Base-by-base conservation (phyloP, 164 flowering plant genomes). In the Paratinospora sagittata region DNA sequence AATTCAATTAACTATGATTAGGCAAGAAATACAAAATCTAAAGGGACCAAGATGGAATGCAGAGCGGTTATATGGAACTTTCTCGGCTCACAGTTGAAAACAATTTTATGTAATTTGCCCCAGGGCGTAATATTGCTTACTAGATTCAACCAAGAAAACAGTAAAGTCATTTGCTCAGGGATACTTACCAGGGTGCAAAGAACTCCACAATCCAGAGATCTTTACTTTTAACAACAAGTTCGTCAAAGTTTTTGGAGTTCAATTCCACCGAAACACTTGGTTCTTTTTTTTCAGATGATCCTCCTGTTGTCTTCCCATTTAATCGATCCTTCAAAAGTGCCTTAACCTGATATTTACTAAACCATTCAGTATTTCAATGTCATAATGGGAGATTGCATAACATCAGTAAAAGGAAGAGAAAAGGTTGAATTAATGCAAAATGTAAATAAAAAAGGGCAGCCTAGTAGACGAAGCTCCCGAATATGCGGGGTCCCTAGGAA, bases 141-240 rank as follows among this genome's bases (percentile, higher is more conserved):
- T 21, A 49, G 6, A 16, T 49, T 52, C 21, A 52, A 16, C 58
- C n/a, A n/a, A n/a, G 58, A 17, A 52, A 52, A 19, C n/a, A 52
- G 21, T 16, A 52, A 52, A 19, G 58, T 16, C 10, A 12, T 57
- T 74, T 49, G 21, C 43, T 68, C 55, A 65, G 65, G 45, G 57
- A 60, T 17, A 81, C 89, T 81, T 76, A 95, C 99, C 99, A 95
- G 62, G 99, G 97, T 63, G 99, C 97, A 82, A 88, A 95, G 78
- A 95, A 95, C 78, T 95, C 99, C 67, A 95, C 97, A 70, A 95
- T 75, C 99, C 99, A 95, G 11, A 95, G 89, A 9, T 92, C 97
- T 84, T 95, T 95, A 73, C 99, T 92, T 83, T 88, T 87, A 63
- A 86, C 33, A 64, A 95, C 97, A 78, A 82, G 71, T 45, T 95